Evolutionary conservation across 2,329 filamentous ascomycete genomes (phyloP), one percentile per base, ranked within the genome.

Genomic region (Hymenotorrendiella dingleyae): DNA sequence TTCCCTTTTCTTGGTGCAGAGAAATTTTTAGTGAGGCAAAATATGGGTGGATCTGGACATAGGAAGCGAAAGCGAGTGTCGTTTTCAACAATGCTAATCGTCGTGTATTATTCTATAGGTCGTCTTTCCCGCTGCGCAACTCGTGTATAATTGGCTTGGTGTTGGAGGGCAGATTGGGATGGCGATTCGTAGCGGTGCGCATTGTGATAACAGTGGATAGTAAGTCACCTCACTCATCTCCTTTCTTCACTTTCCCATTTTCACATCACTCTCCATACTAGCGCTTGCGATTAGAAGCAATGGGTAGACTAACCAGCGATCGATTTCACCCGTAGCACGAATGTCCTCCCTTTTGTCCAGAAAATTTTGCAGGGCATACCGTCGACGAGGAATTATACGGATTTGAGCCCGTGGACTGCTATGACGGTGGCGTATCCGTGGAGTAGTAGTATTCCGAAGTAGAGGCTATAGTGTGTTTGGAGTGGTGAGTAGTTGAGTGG

Each of bases 161-260:
- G 59, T 47, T 7, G 57, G 54, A 3, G 51, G 57, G 3, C 46
- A 58, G 43, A 67, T 73, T 23, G 70, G 62, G 23, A 68, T 73
- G 62, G 67, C 64, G 27, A 65, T 73, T 35, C 60, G 69, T 2
- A 62, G 62, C 19, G 70, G 70, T 6, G 70, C 64, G 0, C 70
- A 74, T 47, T 73, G 70, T 49, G 70, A 72, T 48, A 65, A 67
- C 60, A 67, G 64, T 38, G 70, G 70, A 36, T 72, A 65, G 66
- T 69, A 48, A 62, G 67, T 64, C 14, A 27, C 36, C 10, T n/a
- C 9, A 22, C 19, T 34, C 2, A n/a, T 24, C 28, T 37, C 24
- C 36, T 30, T 6, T 26, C 12, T 32, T 28, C 12, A 33, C n/a
- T n/a, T n/a, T n/a, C n/a, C n/a, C n/a, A n/a, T n/a, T n/a, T n/a